Percentiles rank a stretch among this genome's conserved stretches.
These are phyloP conservation scores for Pestalotiopsis sp. DNA, from an alignment of 2,329 filamentous ascomycete genomes.

Conservation along the genomic window DNA sequence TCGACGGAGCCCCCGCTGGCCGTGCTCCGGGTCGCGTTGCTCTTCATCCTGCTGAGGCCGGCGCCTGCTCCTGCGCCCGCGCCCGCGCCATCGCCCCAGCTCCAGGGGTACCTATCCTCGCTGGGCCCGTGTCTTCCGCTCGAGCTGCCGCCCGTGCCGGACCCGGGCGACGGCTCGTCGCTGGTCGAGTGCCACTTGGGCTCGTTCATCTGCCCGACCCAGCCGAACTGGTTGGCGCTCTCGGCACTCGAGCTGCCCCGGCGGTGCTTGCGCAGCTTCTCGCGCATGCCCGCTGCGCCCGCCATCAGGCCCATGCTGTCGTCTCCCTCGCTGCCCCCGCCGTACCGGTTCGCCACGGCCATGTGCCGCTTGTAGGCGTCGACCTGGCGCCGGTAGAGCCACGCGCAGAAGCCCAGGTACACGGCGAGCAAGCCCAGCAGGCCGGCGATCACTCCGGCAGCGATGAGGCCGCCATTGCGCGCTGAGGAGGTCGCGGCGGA, in stretches of 20 bases:
- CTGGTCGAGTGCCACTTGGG: constrained; percentile 18
- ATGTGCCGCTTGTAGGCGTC: constrained; percentile 70
- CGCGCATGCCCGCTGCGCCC: constrained; percentile 14
- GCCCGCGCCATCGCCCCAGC: constrained; percentile 19
- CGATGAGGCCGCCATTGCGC: constrained; percentile 41
- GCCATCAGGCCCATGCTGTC: constrained; percentile 7
- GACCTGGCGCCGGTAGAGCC: constrained; percentile 72
- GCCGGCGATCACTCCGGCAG: constrained; percentile 61
- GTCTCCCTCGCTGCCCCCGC: constrained; percentile 40
- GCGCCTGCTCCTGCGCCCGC: constrained; percentile 18
- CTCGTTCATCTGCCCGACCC: constrained; percentile 27
- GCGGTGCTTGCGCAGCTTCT: constrained; percentile 27
- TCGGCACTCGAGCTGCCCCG: constrained; percentile 9
- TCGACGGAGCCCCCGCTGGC: constrained; percentile 36
- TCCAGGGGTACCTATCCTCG: constrained; percentile 28
- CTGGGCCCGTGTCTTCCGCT: constrained; percentile 20
- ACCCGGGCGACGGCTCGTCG: constrained; percentile 24
- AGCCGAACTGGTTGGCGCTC: constrained; percentile 24
- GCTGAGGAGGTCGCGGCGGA: constrained; percentile 28
- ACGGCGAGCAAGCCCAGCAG: constrained; percentile 59
- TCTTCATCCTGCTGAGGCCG: constrained; percentile 26
- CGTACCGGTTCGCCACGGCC: constrained; percentile 61
- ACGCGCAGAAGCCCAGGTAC: constrained; percentile 71
- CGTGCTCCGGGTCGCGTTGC: constrained; percentile 35
- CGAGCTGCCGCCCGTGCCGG: constrained; percentile 8